Evolutionary conservation across 129 eudicot species (phyloP).

Genomic region (Lactuca saligna): DNA sequence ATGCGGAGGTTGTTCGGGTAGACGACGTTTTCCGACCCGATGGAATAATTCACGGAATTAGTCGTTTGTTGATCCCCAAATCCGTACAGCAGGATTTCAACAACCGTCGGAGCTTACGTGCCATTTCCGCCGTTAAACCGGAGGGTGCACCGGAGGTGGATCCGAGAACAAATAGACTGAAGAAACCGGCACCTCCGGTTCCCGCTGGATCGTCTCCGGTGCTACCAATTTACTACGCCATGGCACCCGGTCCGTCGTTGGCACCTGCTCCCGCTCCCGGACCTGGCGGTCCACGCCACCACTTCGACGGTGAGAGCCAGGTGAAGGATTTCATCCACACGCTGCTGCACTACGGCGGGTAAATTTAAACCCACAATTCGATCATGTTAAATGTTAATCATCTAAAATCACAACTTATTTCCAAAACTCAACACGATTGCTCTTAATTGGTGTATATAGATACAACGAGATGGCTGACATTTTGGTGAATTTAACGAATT

Average conservation of each 20-base stretch:
- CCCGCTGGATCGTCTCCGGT: slow-evolving; percentile 71
- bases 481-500: slow-evolving; percentile 69
- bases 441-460: slow-evolving; percentile 36
- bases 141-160: slow-evolving; percentile 58
- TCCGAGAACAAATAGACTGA: slow-evolving; percentile 52
- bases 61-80: slow-evolving; percentile 38
- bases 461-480: slow-evolving; percentile 93
- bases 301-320: slow-evolving; percentile 86
- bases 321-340: slow-evolving; percentile 89
- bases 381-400: slow-evolving; percentile 2
- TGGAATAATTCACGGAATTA: slow-evolving; percentile 52
- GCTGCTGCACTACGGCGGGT: slow-evolving; percentile 71
- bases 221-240: slow-evolving; percentile 67
- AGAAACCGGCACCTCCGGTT: slow-evolving; percentile 41
- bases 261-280: slow-evolving; percentile 99
- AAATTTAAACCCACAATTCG: background rate
- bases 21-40: slow-evolving; percentile 59
- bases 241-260: slow-evolving; percentile 89
- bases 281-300: slow-evolving; percentile 84
- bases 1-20: slow-evolving; percentile 42
- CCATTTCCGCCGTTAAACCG: slow-evolving; percentile 54
- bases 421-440: background rate
- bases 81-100: slow-evolving; percentile 54
- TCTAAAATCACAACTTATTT: slow-evolving; percentile 13
- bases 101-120: slow-evolving; percentile 42